These are phyloP conservation scores for Ceratocystis ficicola DNA, from an alignment of 2,329 filamentous ascomycete species.

Conservation along the genomic window DNA sequence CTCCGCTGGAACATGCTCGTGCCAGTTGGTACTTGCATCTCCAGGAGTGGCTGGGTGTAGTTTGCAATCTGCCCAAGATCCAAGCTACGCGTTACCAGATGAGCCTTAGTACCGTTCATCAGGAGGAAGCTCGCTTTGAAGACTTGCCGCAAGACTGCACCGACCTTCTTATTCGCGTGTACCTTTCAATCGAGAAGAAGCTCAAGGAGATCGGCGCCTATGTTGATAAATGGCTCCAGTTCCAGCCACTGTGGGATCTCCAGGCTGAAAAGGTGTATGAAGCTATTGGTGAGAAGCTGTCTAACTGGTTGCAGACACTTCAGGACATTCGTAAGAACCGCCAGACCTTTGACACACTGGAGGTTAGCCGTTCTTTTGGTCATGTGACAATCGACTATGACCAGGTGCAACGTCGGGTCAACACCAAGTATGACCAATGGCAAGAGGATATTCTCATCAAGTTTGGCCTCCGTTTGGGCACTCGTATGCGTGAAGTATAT, in stretches of 20 bases:
- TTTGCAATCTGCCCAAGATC: slow-evolving; percentile 86
- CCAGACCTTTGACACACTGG: slow-evolving; percentile 92
- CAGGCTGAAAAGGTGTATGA: slow-evolving; percentile 94
- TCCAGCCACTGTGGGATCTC: slow-evolving; percentile 96
- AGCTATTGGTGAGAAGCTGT: slow-evolving; percentile 76
- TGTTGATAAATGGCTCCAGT: slow-evolving; percentile 96
- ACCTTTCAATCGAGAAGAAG: slow-evolving; percentile 71
- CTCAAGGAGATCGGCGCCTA: slow-evolving; percentile 68
- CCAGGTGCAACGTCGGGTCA: slow-evolving; percentile 96
- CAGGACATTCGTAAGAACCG: slow-evolving; percentile 94
- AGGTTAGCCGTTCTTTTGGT: slow-evolving; percentile 83
- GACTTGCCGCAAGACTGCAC: slow-evolving; percentile 77
- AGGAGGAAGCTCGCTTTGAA: slow-evolving; percentile 61
- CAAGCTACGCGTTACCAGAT: slow-evolving; percentile 94
- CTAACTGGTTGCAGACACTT: slow-evolving; percentile 87
- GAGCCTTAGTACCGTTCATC: slow-evolving; percentile 55
- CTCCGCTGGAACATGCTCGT: slow-evolving; percentile 79
- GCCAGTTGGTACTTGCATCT: slow-evolving; percentile 90
- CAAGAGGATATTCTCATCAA: slow-evolving; percentile 93
- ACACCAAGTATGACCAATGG: slow-evolving; percentile 99
- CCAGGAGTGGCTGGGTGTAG: slow-evolving; percentile 82
- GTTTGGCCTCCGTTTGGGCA: slow-evolving; percentile 79
- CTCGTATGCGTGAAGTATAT: slow-evolving; percentile 83
- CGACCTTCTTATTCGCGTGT: slow-evolving; percentile 64
- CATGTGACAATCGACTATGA: slow-evolving; percentile 95